Evolutionary conservation across 306 rosid genomes (phyloP), one percentile per base, ranked within the genome.

Genomic region (Gillenia trifoliata): DNA sequence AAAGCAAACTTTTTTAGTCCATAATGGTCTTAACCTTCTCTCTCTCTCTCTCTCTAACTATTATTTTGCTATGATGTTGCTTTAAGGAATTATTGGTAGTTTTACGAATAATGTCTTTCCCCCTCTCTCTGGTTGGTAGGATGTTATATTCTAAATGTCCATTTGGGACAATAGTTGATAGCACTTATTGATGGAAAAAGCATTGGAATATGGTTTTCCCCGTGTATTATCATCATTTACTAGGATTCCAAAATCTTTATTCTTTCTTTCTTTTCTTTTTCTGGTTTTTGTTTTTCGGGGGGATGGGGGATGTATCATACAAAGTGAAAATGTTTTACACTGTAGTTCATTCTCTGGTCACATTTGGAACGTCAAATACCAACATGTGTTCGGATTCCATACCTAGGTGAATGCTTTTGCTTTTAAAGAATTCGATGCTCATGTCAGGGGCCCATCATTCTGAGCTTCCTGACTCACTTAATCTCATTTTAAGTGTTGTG

Each of bases 51-150:
- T 33, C 68, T 8, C 16, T 57, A 23, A 71, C 70, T 80, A 77
- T 79, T 72, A 81, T 87, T 79, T 70, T 81, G 86, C 56, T 67
- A 87, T 89, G 72, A 90, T 86, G 75, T 77, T 56, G 60, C 87
- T 57, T 86, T 85, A 73, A 64, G 83, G 80, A 73, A 68, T 68
- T 45, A 33, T 72, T 1, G 22, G 10, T 72, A 29, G 45, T 25
- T 38, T 3, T 72, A 59, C 13, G n/a, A 59, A 79, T 23, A 11
- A 22, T 57, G 43, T 63, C 55, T 70, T 22, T 36, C 45, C 31
- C 63, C 73, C 66, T 68, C 80, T 70, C 66, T 70, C 25, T 71
- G 38, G 80, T 76, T 60, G 20, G 72, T 47, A 66, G 30, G 75
- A 75, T 78, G 71, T 56, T 68, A 30, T 63, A 72, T 71, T 72